Percentiles rank a stretch among this genome's conserved stretches.
phyloP scores from a whole-genome alignment of 1,284 basidiomycete genomes.

The Fomitiporia mediterranea region DNA sequence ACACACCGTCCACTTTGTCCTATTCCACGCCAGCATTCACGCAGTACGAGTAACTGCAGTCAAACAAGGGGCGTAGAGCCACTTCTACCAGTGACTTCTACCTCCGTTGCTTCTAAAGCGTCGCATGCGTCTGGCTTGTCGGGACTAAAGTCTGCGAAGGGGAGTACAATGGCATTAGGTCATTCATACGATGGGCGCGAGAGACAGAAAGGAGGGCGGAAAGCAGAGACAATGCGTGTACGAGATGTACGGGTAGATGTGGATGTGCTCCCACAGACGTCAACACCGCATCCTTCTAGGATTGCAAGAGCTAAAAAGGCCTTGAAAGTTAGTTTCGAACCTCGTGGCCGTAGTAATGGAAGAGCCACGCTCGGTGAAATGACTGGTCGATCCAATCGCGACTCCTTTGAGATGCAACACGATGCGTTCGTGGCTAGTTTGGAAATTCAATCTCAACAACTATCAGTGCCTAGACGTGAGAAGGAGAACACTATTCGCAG shows the following conservation, averaged over 20 bases:
- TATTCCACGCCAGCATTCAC: constrained; percentile 1
- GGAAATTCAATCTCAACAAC: background rate
- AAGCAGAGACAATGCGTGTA: background rate
- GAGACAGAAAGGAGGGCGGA: background rate
- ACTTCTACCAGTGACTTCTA: background rate
- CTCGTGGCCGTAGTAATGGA: background rate
- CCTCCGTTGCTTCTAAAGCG: background rate
- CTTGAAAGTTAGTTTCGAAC: background rate
- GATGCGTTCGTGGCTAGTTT: constrained; percentile 8
- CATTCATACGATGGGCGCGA: background rate
- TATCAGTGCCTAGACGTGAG: background rate
- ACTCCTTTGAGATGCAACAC: background rate
- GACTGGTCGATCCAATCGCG: background rate
- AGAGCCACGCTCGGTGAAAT: constrained; percentile 6
- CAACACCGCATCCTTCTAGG: background rate
- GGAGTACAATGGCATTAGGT: constrained; percentile 1
- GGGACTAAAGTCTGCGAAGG: background rate
- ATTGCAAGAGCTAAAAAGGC: background rate
- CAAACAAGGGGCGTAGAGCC: background rate
- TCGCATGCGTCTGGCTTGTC: background rate
- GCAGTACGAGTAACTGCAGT: constrained; percentile 7
- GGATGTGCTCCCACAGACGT: background rate
- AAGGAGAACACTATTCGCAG: constrained; percentile 6
- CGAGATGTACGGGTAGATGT: background rate
- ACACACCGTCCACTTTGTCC: background rate